Conservation (phyloP, 768 basidiomycete species). For the Sporobolomyces phaffii region DNA sequence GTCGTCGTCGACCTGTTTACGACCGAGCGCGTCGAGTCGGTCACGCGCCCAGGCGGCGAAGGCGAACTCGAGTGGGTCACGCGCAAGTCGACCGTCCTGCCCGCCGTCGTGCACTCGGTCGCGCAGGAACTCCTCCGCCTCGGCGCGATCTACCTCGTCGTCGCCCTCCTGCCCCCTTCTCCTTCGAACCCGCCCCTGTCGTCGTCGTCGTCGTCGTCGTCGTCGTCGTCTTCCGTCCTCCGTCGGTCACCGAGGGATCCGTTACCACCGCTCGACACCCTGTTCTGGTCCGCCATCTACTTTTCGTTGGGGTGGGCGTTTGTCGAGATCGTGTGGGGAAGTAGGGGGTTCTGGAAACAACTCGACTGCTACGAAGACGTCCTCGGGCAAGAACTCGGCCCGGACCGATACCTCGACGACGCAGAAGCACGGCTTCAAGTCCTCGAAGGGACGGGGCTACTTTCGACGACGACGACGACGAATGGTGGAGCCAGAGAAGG, state of each 20-base stretch:
- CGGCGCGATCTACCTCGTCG: constrained; percentile 32
- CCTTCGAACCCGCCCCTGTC: background rate
- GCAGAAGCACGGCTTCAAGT: background rate
- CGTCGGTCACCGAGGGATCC: background rate
- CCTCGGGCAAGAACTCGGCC: constrained; percentile 12
- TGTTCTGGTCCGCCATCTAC: constrained; percentile 40
- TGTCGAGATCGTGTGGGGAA: constrained; percentile 37
- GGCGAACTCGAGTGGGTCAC: background rate
- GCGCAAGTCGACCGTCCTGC: constrained; percentile 19
- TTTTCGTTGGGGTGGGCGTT: constrained; percentile 38
- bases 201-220: background rate
- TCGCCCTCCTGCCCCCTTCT: constrained; percentile 28
- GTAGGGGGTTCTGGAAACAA: constrained; percentile 21
- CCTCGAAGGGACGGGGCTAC: background rate
- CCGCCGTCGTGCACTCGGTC: constrained; percentile 33
- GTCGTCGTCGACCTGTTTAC: constrained; percentile 33
- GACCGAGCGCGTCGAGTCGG: background rate
- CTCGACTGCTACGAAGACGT: constrained; percentile 36
- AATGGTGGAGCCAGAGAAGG: background rate
- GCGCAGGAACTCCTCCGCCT: constrained; percentile 38
- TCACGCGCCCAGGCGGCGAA: background rate
- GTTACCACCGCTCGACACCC: constrained; percentile 36
- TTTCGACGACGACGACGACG: background rate
- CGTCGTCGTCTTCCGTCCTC: background rate
- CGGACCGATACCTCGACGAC: background rate